Conservation (phyloP, 139 green algal species). For the Chlamydomonas incerta region DNA sequence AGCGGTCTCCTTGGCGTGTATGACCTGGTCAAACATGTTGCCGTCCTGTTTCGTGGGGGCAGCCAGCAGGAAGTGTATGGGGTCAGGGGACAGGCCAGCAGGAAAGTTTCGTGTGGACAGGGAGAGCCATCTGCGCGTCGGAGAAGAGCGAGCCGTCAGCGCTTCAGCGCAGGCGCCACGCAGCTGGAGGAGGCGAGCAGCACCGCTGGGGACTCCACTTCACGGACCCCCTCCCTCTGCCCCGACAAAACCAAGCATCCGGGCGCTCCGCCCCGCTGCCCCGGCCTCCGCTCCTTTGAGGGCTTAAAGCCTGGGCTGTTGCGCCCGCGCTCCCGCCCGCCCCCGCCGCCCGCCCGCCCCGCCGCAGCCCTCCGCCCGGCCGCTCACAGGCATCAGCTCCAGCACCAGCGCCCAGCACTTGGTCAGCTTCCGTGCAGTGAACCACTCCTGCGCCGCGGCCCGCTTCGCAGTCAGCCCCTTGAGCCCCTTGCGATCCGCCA, state of each 20-base stretch:
- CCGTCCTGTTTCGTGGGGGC: background rate
- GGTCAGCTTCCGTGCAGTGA: background rate
- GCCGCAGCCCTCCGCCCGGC: no score
- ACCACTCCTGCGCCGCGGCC: background rate
- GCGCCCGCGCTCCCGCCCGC: no score
- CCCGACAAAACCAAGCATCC: no score
- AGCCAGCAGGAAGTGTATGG: background rate
- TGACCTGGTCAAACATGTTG: slow-evolving; percentile 31
- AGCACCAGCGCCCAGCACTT: slow-evolving; percentile 41
- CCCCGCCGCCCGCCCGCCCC: background rate
- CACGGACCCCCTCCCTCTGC: no score
- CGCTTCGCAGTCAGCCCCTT: background rate
- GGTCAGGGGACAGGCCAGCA: background rate
- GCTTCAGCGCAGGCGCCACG: no score
- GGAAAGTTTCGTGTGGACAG: background rate
- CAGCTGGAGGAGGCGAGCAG: no score
- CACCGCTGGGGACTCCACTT: no score
- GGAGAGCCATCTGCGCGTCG: background rate
- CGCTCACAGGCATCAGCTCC: slow-evolving; percentile 37
- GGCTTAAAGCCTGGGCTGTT: no score
- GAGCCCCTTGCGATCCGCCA: background rate
- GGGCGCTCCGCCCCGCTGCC: no score
- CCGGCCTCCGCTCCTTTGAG: no score
- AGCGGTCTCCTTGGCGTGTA: background rate
- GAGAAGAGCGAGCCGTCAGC: no score